Base-by-base conservation (phyloP, 208 protist species). In the Trypanosoma avium region DNA sequence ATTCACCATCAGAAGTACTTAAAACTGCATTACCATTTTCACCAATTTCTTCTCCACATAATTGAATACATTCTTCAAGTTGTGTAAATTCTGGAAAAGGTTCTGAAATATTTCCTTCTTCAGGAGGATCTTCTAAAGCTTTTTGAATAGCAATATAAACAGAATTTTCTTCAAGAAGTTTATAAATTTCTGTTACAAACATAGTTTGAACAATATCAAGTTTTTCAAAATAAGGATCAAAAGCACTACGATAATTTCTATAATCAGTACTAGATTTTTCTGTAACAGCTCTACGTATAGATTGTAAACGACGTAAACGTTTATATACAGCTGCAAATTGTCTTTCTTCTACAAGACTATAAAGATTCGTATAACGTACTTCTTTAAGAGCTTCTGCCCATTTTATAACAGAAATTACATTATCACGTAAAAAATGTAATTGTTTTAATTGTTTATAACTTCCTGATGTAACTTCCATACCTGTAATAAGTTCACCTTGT, bases 191-290 rank as follows among this genome's bases (percentile, higher is more conserved):
- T 33, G 71, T 53, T 2, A 92, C 82, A 70, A 95, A 87, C 57
- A 90, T 77, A 6, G 67, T 67, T 12, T 86, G 65, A 17, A 93
- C 81, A 0, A 75, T 72, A 49, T 95, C 84, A 0, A 93, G 77
- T 67, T 95, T 95, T 5, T 83, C 73, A 77, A 95, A 95, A 73
- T 92, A 95, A 10, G 90, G 90, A 48, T 92, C 82, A 58, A 93
- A 95, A n/a, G 88, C 73, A 53, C 69, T 58, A 49, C 89, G 71
- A 53, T 82, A 93, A 48, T 61, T 82, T 17, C 65, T 69, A 57
- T 86, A 88, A 50, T 86, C 67, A 15, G 67, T 66, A 3, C 75
- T 79, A 24, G 82, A 74, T 52, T 84, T 84, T 13, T 74, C 75
- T 61, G 84, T 83, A 21, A 95, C 82, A 10, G 86, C 88, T 24